Base-by-base conservation (phyloP, 208 protist genomes). In the Acanthamoeba sp. region DNA sequence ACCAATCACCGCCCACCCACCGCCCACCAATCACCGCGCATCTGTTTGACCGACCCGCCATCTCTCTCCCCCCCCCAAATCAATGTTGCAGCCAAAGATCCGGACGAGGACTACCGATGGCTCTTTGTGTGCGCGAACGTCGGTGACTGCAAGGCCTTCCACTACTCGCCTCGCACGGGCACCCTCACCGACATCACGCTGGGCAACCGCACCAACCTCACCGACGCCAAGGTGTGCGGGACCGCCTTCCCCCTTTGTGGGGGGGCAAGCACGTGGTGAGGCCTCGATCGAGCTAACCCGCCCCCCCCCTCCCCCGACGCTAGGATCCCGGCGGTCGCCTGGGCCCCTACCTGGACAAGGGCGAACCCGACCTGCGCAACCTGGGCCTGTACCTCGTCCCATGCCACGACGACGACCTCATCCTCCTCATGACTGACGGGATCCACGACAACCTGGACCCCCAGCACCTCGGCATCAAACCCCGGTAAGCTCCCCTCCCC, bases 381-480 rank as follows among this genome's bases (percentile, higher is more conserved):
- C 85, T 91, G 16, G 85, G 85, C n/a, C 45, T 93, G 2, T 93
- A 82, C 69, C 73, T 93, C 64, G 38, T 18, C 2, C 89, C 89
- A 1, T 93, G 89, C 50, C 50, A 93, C 4, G 66, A 93, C 6
- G 89, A 93, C 42, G 5, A 55, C 22, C n/a, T 93, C 12, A 10
- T 93, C 2, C 36, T 93, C 27, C 14, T 93, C 34, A 6, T 96
- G 34, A 87, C 94, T 34, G 96, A 97, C 66, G 96, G 96, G 36
- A 84, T 97, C 2, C 96, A 97, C 50, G 96, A 97, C 85, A 97
- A 97, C 34, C 55, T 97, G 3, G 95, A 95, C 38, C 96, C 96
- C 29, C 76, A 96, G 36, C 80, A 92, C 48, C 84, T 95, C 3
- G 91, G 84, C 32, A 62, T 48, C 42, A 48, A 48, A 94, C 40